Evolutionary conservation across 495 filamentous ascomycete genomes (phyloP).

Genomic region (Penicillium goetzii): DNA sequence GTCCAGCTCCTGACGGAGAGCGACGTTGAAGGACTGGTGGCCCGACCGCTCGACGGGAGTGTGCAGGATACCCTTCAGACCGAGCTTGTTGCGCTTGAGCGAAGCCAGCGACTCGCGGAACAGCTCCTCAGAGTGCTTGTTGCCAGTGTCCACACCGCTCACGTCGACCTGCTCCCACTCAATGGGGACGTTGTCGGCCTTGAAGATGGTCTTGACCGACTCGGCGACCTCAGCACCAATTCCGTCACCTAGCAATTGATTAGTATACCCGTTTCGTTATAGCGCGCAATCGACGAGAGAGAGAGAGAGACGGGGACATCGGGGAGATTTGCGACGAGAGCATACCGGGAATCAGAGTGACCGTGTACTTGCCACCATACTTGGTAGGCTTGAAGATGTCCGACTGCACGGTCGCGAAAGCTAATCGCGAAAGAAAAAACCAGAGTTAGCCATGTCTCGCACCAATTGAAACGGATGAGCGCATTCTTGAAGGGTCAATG

Average conservation of each 20-base stretch:
- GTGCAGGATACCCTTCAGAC: constrained; percentile 94
- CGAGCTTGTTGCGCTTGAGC: constrained; percentile 96
- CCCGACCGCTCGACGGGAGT: constrained; percentile 96
- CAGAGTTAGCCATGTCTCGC: constrained; percentile 21
- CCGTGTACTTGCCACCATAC: constrained; percentile 98
- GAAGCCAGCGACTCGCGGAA: constrained; percentile 95
- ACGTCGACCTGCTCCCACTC: constrained; percentile 99
- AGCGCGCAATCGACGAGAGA: background rate
- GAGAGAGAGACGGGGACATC: background rate
- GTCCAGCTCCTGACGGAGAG: constrained; percentile 96
- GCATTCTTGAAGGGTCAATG: constrained; percentile 14
- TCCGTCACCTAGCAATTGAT: constrained; percentile 70
- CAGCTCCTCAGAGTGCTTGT: constrained; percentile 88
- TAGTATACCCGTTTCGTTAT: constrained; percentile 6
- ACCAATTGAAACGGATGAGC: background rate
- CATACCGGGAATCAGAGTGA: constrained; percentile 91
- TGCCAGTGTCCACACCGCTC: constrained; percentile 83
- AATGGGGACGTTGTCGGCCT: constrained; percentile 97
- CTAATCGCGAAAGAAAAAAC: constrained; percentile 30
- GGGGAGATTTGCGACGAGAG: background rate
- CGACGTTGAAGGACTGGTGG: constrained; percentile 99
- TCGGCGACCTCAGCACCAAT: constrained; percentile 98
- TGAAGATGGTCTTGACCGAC: constrained; percentile 98
- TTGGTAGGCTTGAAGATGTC: constrained; percentile 99
- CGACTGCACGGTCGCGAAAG: constrained; percentile 75